Evolutionary conservation across 805 yeast genomes (phyloP), one percentile per base, ranked within the genome.

Genomic region (Ogataea haglerorum): DNA sequence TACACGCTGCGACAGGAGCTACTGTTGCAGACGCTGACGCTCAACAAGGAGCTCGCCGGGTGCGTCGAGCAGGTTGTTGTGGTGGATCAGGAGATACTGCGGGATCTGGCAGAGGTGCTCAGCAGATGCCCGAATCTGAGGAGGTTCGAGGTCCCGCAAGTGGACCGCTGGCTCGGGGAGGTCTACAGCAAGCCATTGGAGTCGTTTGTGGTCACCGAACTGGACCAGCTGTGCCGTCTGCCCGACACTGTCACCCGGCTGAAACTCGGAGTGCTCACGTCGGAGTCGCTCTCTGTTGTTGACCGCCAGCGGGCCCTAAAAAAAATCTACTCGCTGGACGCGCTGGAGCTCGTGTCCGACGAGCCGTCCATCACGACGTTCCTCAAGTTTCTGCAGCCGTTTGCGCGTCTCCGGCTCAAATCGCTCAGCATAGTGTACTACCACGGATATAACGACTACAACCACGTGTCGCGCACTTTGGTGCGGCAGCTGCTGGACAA

Each of bases 401-500:
- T 38, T 12, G 31, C 32, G 1, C 8, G 8, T 6, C 27, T 32
- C 14, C 6, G 19, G 10, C 10, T 57, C 3, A 54, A 57, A 10
- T 24, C 42, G 18, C 49, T 76, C 24, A 66, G 65, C 28, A 52
- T 77, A 28, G 63, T 69, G 27, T 70, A 69, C 43, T 67, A 70
- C 29, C 81, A 76, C 49, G 75, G 73, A 1, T 57, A 65, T 21
- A 66, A 62, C 30, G 70, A 70, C 42, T 65, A 67, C 47, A 68
- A 66, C 45, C 49, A 64, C 3, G 52, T 56, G 2, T 49, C 64
- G 22, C 48, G 68, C 30, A 56, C 62, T 8, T 45, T 69, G 10
- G 57, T 63, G 3, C 36, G 49, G 9, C 40, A 50, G 3, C 58
- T 65, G 34, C 37, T 75, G 2, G 54, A 55, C 8, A 38, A 56